Conservation (phyloP, 495 filamentous ascomycete genomes). For the Penicillium turbatum region DNA sequence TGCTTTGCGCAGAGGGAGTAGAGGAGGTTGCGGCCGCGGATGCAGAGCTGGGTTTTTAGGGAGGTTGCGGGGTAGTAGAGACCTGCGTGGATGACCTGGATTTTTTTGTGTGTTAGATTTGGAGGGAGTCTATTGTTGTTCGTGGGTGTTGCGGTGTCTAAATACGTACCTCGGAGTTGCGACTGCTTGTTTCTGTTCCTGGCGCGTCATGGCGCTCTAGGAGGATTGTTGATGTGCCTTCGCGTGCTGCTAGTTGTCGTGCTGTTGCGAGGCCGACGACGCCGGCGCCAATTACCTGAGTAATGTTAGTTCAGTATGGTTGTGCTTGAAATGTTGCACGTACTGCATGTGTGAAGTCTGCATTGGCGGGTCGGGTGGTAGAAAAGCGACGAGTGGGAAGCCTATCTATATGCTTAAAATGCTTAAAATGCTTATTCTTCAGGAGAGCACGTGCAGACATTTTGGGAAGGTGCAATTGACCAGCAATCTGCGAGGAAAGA, state of each 20-base stretch:
- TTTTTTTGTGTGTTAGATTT: not conserved
- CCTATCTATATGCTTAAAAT: constrained; percentile 2
- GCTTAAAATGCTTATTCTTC: not conserved
- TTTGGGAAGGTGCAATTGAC: constrained; percentile 6
- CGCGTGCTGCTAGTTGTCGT: constrained; percentile 60
- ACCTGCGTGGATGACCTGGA: constrained; percentile 90
- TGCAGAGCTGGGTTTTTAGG: constrained; percentile 81
- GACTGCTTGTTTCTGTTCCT: constrained; percentile 86
- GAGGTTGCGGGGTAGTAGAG: constrained; percentile 78
- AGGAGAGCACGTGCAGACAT: constrained; percentile 19
- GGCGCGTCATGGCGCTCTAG: constrained; percentile 74
- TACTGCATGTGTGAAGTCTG: constrained; percentile 84
- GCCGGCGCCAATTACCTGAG: constrained; percentile 85
- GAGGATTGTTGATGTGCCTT: constrained; percentile 66
- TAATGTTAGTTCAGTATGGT: constrained; percentile 7
- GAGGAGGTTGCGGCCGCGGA: constrained; percentile 67
- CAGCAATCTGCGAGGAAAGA: not conserved
- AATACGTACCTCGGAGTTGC: constrained; percentile 74
- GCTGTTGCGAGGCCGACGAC: constrained; percentile 91
- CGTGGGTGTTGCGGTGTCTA: not conserved
- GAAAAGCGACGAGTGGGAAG: constrained; percentile 37
- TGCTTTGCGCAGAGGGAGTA: constrained; percentile 70
- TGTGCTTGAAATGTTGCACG: constrained; percentile 1
- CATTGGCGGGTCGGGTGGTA: constrained; percentile 29
- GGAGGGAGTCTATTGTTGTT: not conserved